These are phyloP conservation scores for Cytospora paraplurivora DNA, from an alignment of 2,329 filamentous ascomycete species.

Conservation along the genomic window DNA sequence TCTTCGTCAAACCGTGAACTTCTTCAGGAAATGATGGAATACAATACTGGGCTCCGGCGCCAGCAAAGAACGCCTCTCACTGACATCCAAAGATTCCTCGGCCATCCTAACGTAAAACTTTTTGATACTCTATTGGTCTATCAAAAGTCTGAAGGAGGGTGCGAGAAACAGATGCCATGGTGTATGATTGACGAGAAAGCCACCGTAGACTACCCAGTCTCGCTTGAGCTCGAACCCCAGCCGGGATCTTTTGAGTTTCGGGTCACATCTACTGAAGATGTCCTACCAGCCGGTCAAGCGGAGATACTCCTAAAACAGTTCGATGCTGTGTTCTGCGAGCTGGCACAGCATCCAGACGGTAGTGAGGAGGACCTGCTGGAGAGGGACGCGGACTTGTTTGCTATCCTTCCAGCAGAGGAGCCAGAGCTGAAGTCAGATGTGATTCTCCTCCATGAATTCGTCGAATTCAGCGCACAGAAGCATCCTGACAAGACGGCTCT, in stretches of 20 bases:
- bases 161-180: constrained; percentile 51
- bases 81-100: constrained; percentile 72
- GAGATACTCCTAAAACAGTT: constrained; percentile 69
- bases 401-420: constrained; percentile 65
- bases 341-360: constrained; percentile 53
- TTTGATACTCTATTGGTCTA: constrained; percentile 89
- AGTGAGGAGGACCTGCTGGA: constrained; percentile 43
- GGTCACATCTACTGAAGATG: constrained; percentile 64
- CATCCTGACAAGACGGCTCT: constrained; percentile 67
- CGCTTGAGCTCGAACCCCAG: constrained; percentile 72
- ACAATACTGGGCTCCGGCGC: constrained; percentile 65
- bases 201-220: constrained; percentile 75
- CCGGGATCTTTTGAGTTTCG: constrained; percentile 58
- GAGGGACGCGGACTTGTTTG: constrained; percentile 51
- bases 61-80: constrained; percentile 72
- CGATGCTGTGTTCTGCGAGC: constrained; percentile 63
- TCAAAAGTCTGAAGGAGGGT: constrained; percentile 58
- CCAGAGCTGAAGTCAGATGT: constrained; percentile 59
- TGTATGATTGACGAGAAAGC: constrained; percentile 65
- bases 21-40: constrained; percentile 63
- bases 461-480: constrained; percentile 62
- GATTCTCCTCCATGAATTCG: constrained; percentile 72
- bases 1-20: constrained; percentile 56
- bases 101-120: constrained; percentile 62
- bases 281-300: constrained; percentile 71